Conservation (phyloP, 1,284 basidiomycete genomes). For the Boletellus deceptivus region DNA sequence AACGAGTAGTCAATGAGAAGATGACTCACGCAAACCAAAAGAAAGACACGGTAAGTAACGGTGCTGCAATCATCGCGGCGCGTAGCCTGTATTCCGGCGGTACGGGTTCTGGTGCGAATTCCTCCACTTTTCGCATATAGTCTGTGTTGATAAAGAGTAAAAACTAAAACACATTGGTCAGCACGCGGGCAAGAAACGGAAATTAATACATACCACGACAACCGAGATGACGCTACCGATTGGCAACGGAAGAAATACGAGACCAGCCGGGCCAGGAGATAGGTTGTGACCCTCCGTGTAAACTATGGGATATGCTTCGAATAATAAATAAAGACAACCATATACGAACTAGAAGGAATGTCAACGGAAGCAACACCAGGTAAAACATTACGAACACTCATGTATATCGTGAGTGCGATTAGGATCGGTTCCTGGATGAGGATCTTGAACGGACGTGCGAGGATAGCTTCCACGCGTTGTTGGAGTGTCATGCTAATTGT, state of each 20-base stretch:
- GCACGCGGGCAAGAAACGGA: constrained; percentile 31
- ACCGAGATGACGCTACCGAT: constrained; percentile 55
- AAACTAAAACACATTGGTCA: constrained; percentile 37
- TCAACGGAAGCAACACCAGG: constrained; percentile 2
- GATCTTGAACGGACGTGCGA: constrained; percentile 65
- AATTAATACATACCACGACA: constrained; percentile 34
- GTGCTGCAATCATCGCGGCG: constrained; percentile 53
- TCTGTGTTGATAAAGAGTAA: constrained; percentile 51
- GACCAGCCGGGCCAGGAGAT: constrained; percentile 47
- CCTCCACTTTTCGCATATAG: constrained; percentile 46
- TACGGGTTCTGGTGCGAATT: constrained; percentile 52
- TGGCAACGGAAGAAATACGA: constrained; percentile 52
- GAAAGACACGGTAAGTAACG: constrained; percentile 55
- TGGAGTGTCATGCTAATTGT: constrained; percentile 39
- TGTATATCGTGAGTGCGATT: constrained; percentile 65
- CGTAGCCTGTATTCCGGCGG: constrained; percentile 67
- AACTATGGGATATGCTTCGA: constrained; percentile 60
- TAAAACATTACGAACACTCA: constrained; percentile 48
- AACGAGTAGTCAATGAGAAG: neutral
- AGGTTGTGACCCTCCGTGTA: constrained; percentile 54
- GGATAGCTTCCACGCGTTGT: constrained; percentile 44
- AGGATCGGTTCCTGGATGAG: constrained; percentile 80
- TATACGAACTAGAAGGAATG: constrained; percentile 52
- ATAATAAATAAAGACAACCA: constrained; percentile 59
- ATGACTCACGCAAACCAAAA: constrained; percentile 65